Evolutionary conservation across 2,329 filamentous ascomycete species (phyloP).

Genomic region (Coniella vitis): DNA sequence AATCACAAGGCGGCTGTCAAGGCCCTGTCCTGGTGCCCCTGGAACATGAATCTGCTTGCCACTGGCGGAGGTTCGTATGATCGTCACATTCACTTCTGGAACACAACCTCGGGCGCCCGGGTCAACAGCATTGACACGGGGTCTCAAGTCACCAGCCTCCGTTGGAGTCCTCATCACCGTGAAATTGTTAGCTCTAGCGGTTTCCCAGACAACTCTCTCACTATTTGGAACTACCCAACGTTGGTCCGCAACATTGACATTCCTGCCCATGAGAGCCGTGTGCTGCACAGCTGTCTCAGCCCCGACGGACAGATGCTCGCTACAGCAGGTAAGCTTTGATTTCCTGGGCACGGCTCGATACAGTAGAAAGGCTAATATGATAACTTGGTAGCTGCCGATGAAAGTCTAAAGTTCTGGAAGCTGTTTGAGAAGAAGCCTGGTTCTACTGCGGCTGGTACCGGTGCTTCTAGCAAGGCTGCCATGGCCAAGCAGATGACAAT

Average conservation of each 20-base stretch:
- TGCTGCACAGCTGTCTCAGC: slow-evolving; percentile 93
- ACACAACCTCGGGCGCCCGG: slow-evolving; percentile 92
- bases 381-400: slow-evolving; percentile 64
- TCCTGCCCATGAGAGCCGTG: slow-evolving; percentile 91
- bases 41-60: slow-evolving; percentile 94
- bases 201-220: slow-evolving; percentile 98
- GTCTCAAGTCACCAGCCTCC: slow-evolving; percentile 90
- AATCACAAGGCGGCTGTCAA: slow-evolving; percentile 99
- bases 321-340: slow-evolving; percentile 61
- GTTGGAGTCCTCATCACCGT: slow-evolving; percentile 95
- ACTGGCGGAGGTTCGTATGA: slow-evolving; percentile 96
- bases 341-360: neutral
- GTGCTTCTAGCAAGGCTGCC: slow-evolving; percentile 69
- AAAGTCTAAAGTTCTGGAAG: slow-evolving; percentile 99
- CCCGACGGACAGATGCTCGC: slow-evolving; percentile 97
- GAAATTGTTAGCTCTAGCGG: slow-evolving; percentile 97
- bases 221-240: slow-evolving; percentile 98
- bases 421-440: slow-evolving; percentile 98
- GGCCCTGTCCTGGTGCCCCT: slow-evolving; percentile 96
- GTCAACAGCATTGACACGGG: slow-evolving; percentile 99
- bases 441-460: slow-evolving; percentile 55
- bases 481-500: slow-evolving; percentile 96
- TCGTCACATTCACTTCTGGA: slow-evolving; percentile 99
- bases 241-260: slow-evolving; percentile 97
- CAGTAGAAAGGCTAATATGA: slow-evolving; percentile 23